phyloP scores from a whole-genome alignment of 83 land plant genomes.

The Picea abies region DNA sequence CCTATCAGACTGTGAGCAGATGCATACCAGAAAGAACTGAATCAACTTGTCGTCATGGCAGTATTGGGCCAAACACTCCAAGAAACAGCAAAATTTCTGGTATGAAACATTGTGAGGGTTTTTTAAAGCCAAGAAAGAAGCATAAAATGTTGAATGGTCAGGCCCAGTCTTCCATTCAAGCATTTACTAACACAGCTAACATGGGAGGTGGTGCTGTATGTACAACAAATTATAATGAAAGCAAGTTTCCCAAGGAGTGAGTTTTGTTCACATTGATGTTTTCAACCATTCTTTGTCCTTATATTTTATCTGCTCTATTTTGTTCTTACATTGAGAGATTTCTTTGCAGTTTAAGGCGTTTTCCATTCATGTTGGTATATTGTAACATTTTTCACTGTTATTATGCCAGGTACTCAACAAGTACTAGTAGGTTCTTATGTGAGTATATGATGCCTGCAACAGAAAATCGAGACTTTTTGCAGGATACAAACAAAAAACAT shows the following conservation, averaged over 20 bases:
- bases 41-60: background rate
- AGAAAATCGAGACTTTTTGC: background rate
- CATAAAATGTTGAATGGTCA: background rate
- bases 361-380: background rate
- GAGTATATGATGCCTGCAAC: background rate
- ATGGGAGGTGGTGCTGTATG: background rate
- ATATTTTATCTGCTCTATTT: background rate
- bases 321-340: background rate
- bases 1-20: background rate
- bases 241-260: background rate
- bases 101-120: background rate
- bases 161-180: background rate
- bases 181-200: background rate
- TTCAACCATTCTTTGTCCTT: background rate
- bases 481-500: background rate
- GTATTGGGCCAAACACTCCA: background rate
- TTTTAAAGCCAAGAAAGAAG: background rate
- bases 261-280: background rate
- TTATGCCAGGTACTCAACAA: background rate
- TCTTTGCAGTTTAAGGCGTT: background rate
- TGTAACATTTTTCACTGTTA: background rate
- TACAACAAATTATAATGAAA: background rate
- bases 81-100: background rate
- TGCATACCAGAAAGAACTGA: background rate
- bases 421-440: background rate